A percentile compares a stretch with the other conserved stretches of the same genome.
Conservation (phyloP, 495 filamentous ascomycete species). For the Neurospora sp. region DNA sequence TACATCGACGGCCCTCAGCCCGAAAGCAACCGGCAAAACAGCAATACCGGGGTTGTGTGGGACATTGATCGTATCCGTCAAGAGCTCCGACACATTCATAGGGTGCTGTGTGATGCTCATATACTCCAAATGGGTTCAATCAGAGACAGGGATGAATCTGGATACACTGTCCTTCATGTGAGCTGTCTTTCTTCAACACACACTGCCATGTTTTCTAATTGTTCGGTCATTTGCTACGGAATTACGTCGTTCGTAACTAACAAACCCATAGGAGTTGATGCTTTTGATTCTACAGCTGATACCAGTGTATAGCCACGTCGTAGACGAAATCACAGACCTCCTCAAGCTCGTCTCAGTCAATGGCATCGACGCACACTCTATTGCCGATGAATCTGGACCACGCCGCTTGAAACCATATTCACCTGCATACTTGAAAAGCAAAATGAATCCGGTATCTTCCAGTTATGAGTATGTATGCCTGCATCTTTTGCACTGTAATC, state of each 20-base stretch:
- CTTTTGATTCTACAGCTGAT: background rate
- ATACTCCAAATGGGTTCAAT: background rate
- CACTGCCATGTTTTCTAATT: background rate
- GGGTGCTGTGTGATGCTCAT: background rate
- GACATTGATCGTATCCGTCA: background rate
- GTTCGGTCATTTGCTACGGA: background rate
- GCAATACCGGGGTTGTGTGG: background rate
- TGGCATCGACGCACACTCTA: background rate
- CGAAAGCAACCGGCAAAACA: background rate
- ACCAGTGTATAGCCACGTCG: background rate
- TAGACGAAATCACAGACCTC: background rate
- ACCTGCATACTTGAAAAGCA: no score
- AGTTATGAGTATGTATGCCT: no score
- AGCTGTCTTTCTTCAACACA: background rate
- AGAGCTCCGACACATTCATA: background rate
- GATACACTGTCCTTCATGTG: background rate
- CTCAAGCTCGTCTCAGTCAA: background rate
- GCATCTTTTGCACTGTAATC: no score
- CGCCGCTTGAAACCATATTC: no score
- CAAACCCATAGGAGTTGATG: background rate
- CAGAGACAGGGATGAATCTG: background rate
- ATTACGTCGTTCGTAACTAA: background rate
- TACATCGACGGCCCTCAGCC: background rate
- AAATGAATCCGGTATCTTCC: no score
- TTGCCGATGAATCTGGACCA: background rate